These are phyloP conservation scores for Oryza rufipogon DNA, from an alignment of 176 grass and related monocot species.

Conservation along the genomic window DNA sequence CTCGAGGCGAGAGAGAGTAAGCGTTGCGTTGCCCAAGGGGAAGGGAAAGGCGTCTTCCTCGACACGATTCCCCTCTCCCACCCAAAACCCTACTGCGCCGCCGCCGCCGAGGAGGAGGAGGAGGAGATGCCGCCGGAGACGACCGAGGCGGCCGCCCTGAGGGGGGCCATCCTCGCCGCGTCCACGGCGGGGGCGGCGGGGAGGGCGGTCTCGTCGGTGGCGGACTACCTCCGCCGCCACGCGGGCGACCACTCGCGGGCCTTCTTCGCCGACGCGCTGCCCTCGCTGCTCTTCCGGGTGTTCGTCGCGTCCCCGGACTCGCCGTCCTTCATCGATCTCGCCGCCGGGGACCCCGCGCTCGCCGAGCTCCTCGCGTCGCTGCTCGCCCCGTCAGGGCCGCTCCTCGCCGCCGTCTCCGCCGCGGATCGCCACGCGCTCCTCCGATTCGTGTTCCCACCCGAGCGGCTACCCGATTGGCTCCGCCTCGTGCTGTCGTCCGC, in stretches of 20 bases:
- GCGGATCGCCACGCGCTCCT: conserved; percentile 67
- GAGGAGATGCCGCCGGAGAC: conserved; percentile 53
- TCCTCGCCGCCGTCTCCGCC: conserved; percentile 61
- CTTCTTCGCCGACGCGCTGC: conserved; percentile 79
- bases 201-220: conserved; percentile 35
- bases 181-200: conserved; percentile 43
- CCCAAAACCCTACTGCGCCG: conserved; percentile 38
- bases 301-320: conserved; percentile 46
- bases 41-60: background rate
- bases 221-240: conserved; percentile 66
- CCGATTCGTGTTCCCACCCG: conserved; percentile 74
- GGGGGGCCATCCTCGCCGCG: conserved; percentile 47
- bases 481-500: conserved; percentile 45
- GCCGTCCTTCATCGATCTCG: conserved; percentile 73
- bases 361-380: conserved; percentile 52
- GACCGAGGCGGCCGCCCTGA: conserved; percentile 45
- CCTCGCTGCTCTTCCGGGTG: conserved; percentile 64
- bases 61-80: background rate
- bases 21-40: background rate
- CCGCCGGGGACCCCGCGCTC: conserved; percentile 40
- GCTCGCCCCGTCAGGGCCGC: conserved; percentile 61
- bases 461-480: conserved; percentile 87
- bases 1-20: no score
- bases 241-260: conserved; percentile 60
- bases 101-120: no score